Conservation (phyloP, 176 grass and related monocot genomes). For the Echinochloa phyllopogon region DNA sequence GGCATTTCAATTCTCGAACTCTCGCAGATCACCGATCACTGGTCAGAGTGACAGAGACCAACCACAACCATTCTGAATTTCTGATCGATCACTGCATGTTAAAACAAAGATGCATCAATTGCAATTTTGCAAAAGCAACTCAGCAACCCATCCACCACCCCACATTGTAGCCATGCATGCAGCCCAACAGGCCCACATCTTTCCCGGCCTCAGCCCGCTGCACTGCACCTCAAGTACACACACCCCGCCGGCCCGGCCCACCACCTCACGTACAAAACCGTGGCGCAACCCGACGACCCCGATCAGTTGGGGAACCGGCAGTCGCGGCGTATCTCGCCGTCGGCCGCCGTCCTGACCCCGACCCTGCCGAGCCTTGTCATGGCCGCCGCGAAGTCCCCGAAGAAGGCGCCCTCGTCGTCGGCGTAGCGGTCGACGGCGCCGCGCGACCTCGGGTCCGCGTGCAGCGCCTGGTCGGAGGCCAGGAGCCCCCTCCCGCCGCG, state of each 20-base stretch:
- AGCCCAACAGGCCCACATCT: not conserved
- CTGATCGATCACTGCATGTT: too few species aligned
- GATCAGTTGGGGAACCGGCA: constrained; percentile 56
- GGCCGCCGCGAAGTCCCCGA: constrained; percentile 47
- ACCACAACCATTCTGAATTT: too few species aligned
- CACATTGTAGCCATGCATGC: not conserved
- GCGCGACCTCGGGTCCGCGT: constrained; percentile 55
- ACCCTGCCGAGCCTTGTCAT: constrained; percentile 61
- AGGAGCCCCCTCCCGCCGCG: constrained; percentile 51
- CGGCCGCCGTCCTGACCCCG: constrained; percentile 45
- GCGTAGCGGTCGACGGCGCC: constrained; percentile 57
- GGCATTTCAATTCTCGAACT: too few species aligned
- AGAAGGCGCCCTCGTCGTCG: constrained; percentile 52
- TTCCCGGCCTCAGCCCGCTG: not conserved
- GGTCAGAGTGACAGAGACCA: too few species aligned
- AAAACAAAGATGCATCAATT: too few species aligned
- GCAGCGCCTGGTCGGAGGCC: constrained; percentile 67
- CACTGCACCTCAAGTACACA: not conserved
- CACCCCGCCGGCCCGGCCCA: not conserved
- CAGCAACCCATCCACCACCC: too few species aligned
- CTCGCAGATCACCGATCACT: too few species aligned
- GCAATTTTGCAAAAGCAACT: too few species aligned
- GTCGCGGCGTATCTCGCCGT: constrained; percentile 63
- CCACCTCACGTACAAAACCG: not conserved
- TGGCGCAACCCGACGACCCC: not conserved